Evolutionary conservation across 2,329 filamentous ascomycete genomes (phyloP), one percentile per base, ranked within the genome.

Genomic region (Hirsutella minnesotensis): DNA sequence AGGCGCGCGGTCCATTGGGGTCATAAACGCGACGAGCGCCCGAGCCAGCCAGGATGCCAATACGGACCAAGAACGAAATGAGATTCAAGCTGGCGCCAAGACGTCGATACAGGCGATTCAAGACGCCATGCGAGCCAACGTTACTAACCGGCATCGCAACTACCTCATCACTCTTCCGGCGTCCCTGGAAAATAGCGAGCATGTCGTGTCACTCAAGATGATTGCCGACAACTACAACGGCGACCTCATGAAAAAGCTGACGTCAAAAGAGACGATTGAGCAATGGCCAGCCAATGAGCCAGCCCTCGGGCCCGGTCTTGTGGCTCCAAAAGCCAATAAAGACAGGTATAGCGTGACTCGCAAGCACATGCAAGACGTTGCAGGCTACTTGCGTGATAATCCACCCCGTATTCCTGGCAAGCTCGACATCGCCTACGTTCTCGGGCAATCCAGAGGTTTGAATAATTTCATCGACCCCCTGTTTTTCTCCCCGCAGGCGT

Each of bases 141-240:
- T 44, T 22, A 5, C 24, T 19, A 22, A 37, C 16, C 42, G 37
- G 13, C 42, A 44, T 12, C 37, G 42, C 31, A 36, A 19, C 21
- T 36, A 15, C 37, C 42, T 44, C 24, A 19, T 44, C 29, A 8
- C 4, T 5, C 41, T 43, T 9, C 41, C 41, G 9, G n/a, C 15
- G 30, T 3, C 13, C 16, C 20, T 44, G 7, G 21, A 29, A 16
- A 37, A 40, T 12, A n/a, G 27, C 21, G 31, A 35, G 16, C n/a
- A n/a, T n/a, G 13, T 1, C 20, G 30, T 4, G 13, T 40, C 37
- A 3, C 8, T 44, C 19, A 40, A 33, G 37, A 12, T 16, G 27
- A 36, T 22, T 20, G 42, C 37, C 3, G n/a, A 30, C 4, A 15
- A 29, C 9, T 44, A 39, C 13, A 39, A 44, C 30, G 13, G 27